Conservation (phyloP, 108 stramenopile species). For the Cyclotella atomus region DNA sequence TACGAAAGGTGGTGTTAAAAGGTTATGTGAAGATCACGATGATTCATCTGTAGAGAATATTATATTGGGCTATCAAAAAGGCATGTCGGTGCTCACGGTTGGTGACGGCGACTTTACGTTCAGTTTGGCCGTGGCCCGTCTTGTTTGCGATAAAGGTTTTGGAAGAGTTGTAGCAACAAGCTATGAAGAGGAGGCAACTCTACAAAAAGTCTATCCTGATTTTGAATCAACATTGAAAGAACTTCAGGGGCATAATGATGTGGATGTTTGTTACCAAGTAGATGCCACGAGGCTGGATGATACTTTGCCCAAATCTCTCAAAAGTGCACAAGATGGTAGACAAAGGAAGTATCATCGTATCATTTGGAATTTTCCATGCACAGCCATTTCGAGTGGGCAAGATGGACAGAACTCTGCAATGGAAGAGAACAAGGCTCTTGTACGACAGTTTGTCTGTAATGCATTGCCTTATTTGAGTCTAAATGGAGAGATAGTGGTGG, state of each 20-base stretch:
- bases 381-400: constrained; percentile 73
- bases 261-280: constrained; percentile 54
- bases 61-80: constrained; percentile 58
- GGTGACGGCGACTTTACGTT: constrained; percentile 95
- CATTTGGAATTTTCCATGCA: constrained; percentile 94
- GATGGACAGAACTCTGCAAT: constrained; percentile 92
- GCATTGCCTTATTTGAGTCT: constrained; percentile 42
- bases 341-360: constrained; percentile 72
- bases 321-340: neutral
- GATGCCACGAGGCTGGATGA: constrained; percentile 77
- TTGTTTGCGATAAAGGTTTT: constrained; percentile 20
- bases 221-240: constrained; percentile 55
- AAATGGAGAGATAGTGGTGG: constrained; percentile 77
- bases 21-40: neutral
- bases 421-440: constrained; percentile 80
- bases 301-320: constrained; percentile 45
- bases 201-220: constrained; percentile 70
- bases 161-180: constrained; percentile 70
- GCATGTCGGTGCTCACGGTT: constrained; percentile 79
- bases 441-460: constrained; percentile 63
- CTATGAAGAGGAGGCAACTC: constrained; percentile 70
- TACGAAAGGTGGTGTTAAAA: neutral
- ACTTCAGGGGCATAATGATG: constrained; percentile 41
- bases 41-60: neutral
- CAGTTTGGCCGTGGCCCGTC: constrained; percentile 77